phyloP scores from a whole-genome alignment of 176 grass and related monocot genomes.

The Eragrostis nindensis region DNA sequence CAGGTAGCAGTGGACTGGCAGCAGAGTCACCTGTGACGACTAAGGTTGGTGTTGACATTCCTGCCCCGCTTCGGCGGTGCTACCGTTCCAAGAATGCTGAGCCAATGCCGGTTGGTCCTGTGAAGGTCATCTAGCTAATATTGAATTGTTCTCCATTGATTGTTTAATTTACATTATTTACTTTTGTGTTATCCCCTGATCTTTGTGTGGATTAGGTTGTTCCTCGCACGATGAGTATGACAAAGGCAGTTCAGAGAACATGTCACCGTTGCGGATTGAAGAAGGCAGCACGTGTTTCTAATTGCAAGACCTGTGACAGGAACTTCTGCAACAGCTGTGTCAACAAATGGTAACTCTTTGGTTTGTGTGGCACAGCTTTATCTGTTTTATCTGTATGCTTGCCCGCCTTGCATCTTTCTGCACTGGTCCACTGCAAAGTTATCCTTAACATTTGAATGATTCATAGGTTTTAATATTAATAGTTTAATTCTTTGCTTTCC shows the following conservation, averaged over 20 bases:
- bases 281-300: slow-evolving; percentile 58
- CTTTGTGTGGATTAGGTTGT: slow-evolving; percentile 52
- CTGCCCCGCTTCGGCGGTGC: slow-evolving; percentile 46
- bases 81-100: slow-evolving; percentile 96
- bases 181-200: slow-evolving; percentile 1
- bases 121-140: slow-evolving; percentile 67
- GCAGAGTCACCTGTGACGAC: slow-evolving; percentile 28
- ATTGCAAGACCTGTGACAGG: slow-evolving; percentile 67
- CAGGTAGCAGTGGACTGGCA: slow-evolving; percentile 46
- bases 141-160: slow-evolving; percentile 23
- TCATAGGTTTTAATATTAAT: not conserved
- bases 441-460: not conserved
- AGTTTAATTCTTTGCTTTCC: not conserved
- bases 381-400: slow-evolving; percentile 20
- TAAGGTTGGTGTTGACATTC: slow-evolving; percentile 82
- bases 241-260: slow-evolving; percentile 48
- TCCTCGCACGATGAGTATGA: slow-evolving; percentile 60
- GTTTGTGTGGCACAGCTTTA: not conserved
- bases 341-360: slow-evolving; percentile 65
- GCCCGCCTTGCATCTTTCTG: slow-evolving; percentile 10
- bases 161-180: slow-evolving; percentile 34
- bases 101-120: slow-evolving; percentile 70
- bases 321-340: slow-evolving; percentile 88
- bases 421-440: not conserved
- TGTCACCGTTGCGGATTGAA: slow-evolving; percentile 75